Base-by-base conservation (phyloP, 1,284 basidiomycete genomes). In the Pisolithus thermaeus region DNA sequence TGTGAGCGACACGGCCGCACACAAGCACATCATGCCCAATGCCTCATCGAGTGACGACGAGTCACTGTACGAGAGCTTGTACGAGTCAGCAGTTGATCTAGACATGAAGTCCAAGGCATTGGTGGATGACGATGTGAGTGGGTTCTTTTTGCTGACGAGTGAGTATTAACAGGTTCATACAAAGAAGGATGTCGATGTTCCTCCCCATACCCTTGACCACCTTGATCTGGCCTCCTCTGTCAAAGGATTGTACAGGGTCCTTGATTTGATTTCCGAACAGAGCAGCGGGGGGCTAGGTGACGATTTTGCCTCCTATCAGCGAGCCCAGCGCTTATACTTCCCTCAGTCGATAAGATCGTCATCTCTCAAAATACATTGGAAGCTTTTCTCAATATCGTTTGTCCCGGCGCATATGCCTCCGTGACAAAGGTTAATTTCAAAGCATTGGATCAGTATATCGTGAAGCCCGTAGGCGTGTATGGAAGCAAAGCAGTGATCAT, bases 341-440 rank as follows among this genome's bases (percentile, higher is more conserved):
- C 35, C 53, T 3, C 54, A 83, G 79, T 80, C 22, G 80, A 80
- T 53, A 83, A 84, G 59, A 71, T 83, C 41, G 73, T 83, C 60
- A 81, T 83, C 38, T 71, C 70, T 23, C 76, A 79, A 59, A 71
- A 73, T 18, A 73, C 72, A 2, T 62, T 81, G 22, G 67, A 70
- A 49, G 56, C 57, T 3, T 71, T 81, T 46, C 67, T 79, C 53
- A 79, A 81, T 42, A 59, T 64, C 18, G 50, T 79, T 4, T 67
- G 59, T 20, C 77, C 78, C 0, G 72, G 75, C 0, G 70, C 78
- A 1, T 81, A 79, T 52, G 56, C 62, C 7, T 78, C 78, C 4
- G 58, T 80, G 49, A 81, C 78, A 1, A 75, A 74, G 53, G 75
- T 81, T 23, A 71, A 81, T 57, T 81, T 81, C 61, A 70, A 71